phyloP scores from a whole-genome alignment of 2,329 filamentous ascomycete genomes.

The Byssochlamys sp. region DNA sequence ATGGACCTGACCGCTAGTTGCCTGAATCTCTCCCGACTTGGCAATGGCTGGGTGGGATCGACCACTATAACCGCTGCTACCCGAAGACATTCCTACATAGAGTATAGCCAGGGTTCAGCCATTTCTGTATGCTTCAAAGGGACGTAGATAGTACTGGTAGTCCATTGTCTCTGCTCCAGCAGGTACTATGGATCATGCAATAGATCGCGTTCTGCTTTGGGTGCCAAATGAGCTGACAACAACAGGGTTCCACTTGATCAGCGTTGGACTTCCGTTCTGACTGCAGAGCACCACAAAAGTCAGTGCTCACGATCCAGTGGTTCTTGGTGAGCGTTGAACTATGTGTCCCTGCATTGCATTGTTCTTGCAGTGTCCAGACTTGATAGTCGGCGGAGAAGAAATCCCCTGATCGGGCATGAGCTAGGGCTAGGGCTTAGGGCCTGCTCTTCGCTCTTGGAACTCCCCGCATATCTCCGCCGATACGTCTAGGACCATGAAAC shows the following conservation, averaged over 20 bases:
- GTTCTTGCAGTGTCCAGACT: not conserved
- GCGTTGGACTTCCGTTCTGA: not conserved
- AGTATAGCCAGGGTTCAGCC: not conserved
- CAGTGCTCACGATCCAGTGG: not conserved
- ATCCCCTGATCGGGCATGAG: not conserved
- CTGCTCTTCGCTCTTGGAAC: not conserved
- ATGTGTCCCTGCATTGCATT: not conserved
- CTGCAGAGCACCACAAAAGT: not conserved
- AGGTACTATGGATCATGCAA: not conserved
- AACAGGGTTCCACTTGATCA: not conserved
- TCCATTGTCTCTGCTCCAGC: not conserved
- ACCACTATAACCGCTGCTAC: not conserved
- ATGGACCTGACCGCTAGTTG: not conserved
- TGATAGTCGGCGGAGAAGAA: not conserved
- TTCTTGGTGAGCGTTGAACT: not conserved
- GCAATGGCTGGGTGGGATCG: not conserved
- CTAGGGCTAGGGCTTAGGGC: constrained; percentile 1
- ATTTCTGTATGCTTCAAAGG: not conserved
- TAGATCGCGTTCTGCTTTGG: not conserved
- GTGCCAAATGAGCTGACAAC: not conserved
- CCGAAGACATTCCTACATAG: not conserved
- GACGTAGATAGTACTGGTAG: not conserved
- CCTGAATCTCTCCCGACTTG: not conserved
- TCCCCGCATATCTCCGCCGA: not conserved
- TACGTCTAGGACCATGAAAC: not conserved